Evolutionary conservation across 805 yeast genomes (phyloP).

Genomic region (Starmerella kuoi): DNA sequence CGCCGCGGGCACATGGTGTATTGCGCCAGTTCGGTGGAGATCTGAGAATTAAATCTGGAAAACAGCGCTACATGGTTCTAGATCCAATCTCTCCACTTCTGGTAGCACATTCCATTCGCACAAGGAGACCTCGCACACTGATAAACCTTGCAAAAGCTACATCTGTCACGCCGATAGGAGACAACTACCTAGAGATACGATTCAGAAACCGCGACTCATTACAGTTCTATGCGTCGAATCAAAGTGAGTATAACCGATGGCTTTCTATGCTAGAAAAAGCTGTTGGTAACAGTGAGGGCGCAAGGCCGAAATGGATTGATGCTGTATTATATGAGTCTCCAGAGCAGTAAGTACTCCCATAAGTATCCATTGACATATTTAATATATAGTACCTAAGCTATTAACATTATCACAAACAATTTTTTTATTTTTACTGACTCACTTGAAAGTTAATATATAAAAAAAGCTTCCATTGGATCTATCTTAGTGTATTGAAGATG

Average conservation of each 20-base stretch:
- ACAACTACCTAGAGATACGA: constrained; percentile 11
- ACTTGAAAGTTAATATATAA: too few relatives aligned
- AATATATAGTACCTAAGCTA: too few relatives aligned
- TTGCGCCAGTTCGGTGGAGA: constrained; percentile 90
- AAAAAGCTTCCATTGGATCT: too few relatives aligned
- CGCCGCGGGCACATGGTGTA: constrained; percentile 42
- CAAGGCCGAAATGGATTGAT: constrained; percentile 20
- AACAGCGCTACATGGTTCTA: constrained; percentile 63
- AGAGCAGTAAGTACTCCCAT: too few relatives aligned
- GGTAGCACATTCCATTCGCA: constrained; percentile 61
- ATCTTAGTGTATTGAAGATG: too few relatives aligned
- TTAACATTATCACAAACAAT: too few relatives aligned
- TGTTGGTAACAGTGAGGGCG: constrained; percentile 2
- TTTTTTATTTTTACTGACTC: too few relatives aligned
- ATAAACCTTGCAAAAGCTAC: constrained; percentile 63
- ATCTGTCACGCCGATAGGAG: constrained; percentile 35
- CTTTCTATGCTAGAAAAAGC: constrained; percentile 24
- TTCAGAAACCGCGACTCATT: constrained; percentile 66
- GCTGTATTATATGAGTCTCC: constrained; percentile 19
- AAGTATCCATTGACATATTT: too few relatives aligned
- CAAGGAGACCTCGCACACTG: constrained; percentile 58
- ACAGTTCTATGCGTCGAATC: constrained; percentile 58
- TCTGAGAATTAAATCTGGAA: constrained; percentile 43
- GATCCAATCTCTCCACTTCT: constrained; percentile 46
- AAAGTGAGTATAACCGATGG: constrained; percentile 49